Conservation (phyloP, 192 early-diverging fungal species). For the Oehlia diaphana region DNA sequence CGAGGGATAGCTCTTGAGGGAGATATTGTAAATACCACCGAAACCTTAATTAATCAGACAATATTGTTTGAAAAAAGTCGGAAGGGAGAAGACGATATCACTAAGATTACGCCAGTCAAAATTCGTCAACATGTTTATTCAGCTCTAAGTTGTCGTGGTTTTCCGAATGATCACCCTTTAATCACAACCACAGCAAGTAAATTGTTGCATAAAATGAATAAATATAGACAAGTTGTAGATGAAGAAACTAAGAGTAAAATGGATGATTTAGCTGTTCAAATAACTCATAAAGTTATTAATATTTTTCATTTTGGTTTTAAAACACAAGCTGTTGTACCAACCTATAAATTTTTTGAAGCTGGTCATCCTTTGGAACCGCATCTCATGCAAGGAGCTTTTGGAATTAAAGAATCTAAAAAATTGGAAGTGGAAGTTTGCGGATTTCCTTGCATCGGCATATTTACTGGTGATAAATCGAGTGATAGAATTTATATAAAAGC, state of each 20-base stretch:
- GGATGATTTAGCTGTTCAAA: neutral
- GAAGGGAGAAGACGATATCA: neutral
- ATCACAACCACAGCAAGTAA: neutral
- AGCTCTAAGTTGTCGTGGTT: neutral
- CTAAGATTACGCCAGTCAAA: neutral
- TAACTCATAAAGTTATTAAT: constrained; percentile 5
- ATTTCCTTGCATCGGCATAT: constrained; percentile 1
- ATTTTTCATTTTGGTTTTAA: neutral
- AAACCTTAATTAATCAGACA: too few relatives aligned
- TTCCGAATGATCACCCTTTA: neutral
- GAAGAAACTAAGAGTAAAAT: neutral
- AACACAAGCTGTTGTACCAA: neutral
- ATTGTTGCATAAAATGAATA: neutral
- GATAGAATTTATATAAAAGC: neutral
- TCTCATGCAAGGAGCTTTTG: neutral
- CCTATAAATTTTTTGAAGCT: neutral
- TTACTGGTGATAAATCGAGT: neutral
- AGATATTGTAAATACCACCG: too few relatives aligned
- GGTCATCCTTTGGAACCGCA: neutral
- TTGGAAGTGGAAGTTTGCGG: neutral
- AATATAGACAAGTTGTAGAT: neutral
- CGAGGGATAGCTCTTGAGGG: too few relatives aligned
- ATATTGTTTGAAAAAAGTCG: neutral
- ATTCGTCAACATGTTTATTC: constrained; percentile 11
- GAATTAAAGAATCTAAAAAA: neutral